Base-by-base conservation (phyloP, 192 early-diverging fungal species). In the Radiomyces spectabilis region DNA sequence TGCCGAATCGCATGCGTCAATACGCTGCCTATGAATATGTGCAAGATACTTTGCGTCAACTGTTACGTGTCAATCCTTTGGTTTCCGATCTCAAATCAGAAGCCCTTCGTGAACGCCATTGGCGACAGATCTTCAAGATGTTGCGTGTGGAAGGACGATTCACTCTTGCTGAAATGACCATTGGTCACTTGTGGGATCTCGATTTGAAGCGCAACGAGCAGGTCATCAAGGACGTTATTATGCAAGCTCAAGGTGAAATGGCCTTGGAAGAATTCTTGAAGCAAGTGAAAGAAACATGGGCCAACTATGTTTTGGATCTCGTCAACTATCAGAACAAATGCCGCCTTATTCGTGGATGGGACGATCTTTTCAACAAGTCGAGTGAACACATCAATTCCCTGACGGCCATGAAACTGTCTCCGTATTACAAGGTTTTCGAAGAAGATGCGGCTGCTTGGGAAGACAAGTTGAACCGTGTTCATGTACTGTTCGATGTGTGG, bases 191-290 rank as follows among this genome's bases (percentile, higher is more conserved):
- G 38, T 98, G 95, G 95, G 92, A 97, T 67, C 75, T 91, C 44
- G 92, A 94, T 69, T 77, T 98, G 42, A 76, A 77, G 45, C 85
- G 91, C 53, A 89, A 94, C 66, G 93, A 98, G 69, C 68, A 74
- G 25, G 58, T 72, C n/a, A 79, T 98, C 27, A 84, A 84, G 47
- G 95, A 97, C 15, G 85, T 97, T 31, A 85, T 98, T 34, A 78
- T 85, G 3, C 85, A 88, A 41, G 97, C 97, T 4, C 91, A 97
- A 65, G 97, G 97, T 56, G 97, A 99, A 78, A 98, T 99, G 96
- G 97, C 93, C 9, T 72, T 99, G 51, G 97, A 99, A 74, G 92
- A 95, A 72, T 99, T 94, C 77, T 77, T 99, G 72, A 85, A 84
- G 50, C 91, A 94, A 72, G 78, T 86, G 42, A 79, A 70, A 61